Base-by-base conservation (phyloP, 2,329 filamentous ascomycete species). In the Paraphoma chrysanthemicola region DNA sequence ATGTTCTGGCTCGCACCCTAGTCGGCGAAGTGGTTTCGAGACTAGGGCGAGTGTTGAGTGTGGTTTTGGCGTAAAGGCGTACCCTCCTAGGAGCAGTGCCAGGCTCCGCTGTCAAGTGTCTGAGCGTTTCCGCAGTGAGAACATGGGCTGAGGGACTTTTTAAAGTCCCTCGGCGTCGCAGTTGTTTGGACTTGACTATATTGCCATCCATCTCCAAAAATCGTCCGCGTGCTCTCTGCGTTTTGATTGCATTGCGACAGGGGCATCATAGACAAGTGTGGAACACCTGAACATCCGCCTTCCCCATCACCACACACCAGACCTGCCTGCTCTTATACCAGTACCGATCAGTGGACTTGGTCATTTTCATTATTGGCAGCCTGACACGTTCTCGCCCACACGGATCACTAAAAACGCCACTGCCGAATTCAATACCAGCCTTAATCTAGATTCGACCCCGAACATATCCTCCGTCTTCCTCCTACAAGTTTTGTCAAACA, bases 341-440 rank as follows among this genome's bases (percentile, higher is more conserved):
- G 23, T n/a, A 18, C 18, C 45, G 16, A 31, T 16, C 23, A 38
- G 36, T 39, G 36, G 38, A 23, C 44, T 39, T 18, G 33, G 28
- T 33, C 38, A 38, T 44, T 28, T 31, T 23, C 28, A 9, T 18
- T 28, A 7, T 39, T 7, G 29, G 33, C 29, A 49, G 47, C 33
- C 51, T 53, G 29, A 42, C 48, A 42, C 51, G 45, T 47, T 48
- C 44, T 53, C 16, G 51, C 44, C 16, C 17, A 28, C 14, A 33
- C 48, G 16, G 18, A 14, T 9, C 48, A 48, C 51, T 53, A 53
- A 44, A 48, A 44, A 38, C 51, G 51, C 44, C 51, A 53, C 44
- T 29, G 44, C 51, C 38, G 36, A 33, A 43, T 53, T 48, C 51
- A n/a, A 53, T 48, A 53, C 38, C 44, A 43, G 38, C 45, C 51